Evolutionary conservation across 2,329 filamentous ascomycete species (phyloP).

Genomic region (Paecilomyces dactylethromorphus): DNA sequence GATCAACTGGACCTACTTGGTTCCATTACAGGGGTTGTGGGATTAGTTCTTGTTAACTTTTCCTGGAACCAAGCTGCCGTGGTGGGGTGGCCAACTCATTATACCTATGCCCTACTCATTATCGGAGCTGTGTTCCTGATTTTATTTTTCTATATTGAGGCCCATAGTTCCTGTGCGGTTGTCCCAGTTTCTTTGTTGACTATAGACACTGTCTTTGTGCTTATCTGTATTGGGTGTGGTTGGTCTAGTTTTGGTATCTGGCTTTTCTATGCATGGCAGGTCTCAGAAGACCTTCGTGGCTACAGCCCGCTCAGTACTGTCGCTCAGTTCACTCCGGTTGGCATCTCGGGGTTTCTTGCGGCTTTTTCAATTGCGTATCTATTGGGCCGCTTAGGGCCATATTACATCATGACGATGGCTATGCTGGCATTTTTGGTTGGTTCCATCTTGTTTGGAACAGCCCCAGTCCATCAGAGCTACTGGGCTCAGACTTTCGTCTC

Average conservation of each 20-base stretch:
- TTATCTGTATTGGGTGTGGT: conserved; percentile 46
- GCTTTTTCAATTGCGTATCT: neutral
- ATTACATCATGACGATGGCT: conserved; percentile 9
- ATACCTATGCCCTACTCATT: conserved; percentile 40
- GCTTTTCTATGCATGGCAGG: conserved; percentile 30
- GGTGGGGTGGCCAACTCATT: conserved; percentile 48
- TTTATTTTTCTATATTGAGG: neutral
- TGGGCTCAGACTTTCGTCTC: conserved; percentile 57
- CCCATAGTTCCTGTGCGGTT: neutral
- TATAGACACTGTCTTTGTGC: conserved; percentile 47
- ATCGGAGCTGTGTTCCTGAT: neutral
- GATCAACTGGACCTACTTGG: conserved; percentile 30
- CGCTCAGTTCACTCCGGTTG: neutral
- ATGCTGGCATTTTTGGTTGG: conserved; percentile 9
- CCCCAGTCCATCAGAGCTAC: conserved; percentile 43
- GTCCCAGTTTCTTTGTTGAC: conserved; percentile 19
- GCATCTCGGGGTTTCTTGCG: neutral
- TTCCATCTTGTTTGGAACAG: conserved; percentile 7
- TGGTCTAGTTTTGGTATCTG: conserved; percentile 50
- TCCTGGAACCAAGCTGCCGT: conserved; percentile 56
- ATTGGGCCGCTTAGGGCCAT: neutral
- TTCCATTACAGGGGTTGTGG: conserved; percentile 39
- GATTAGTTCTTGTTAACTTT: conserved; percentile 55
- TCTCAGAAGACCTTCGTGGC: conserved; percentile 6
- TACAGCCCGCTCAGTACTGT: conserved; percentile 3